Conservation (phyloP, 148 eudicot species). For the Beta vulgaris region DNA sequence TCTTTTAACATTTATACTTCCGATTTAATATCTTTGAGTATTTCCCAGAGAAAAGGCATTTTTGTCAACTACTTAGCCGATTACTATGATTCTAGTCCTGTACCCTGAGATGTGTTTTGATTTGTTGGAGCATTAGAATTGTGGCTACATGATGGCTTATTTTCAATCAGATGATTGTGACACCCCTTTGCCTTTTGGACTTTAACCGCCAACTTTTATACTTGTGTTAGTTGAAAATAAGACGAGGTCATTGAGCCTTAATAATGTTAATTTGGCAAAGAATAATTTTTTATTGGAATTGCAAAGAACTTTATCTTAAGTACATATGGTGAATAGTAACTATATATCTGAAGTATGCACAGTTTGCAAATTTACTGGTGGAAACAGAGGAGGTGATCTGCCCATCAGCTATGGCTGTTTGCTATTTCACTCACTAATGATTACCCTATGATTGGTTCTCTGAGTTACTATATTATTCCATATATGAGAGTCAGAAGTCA, state of each 20-base stretch:
- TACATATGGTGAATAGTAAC: background rate
- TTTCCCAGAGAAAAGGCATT: too few relatives aligned
- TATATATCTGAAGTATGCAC: background rate
- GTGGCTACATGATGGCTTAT: background rate
- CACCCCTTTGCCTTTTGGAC: background rate
- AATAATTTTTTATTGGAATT: background rate
- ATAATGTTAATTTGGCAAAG: background rate
- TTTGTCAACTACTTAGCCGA: background rate
- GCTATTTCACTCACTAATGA: background rate
- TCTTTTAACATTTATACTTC: background rate
- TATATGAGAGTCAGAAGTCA: background rate
- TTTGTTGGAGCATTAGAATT: background rate
- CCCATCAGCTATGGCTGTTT: background rate
- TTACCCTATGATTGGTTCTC: background rate
- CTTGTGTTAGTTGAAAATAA: background rate
- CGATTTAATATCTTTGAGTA: background rate
- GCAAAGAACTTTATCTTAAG: background rate
- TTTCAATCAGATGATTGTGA: background rate
- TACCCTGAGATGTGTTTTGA: background rate
- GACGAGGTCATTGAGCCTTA: background rate
- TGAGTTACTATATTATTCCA: background rate
- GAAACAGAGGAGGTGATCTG: background rate
- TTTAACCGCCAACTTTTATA: background rate
- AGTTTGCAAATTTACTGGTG: background rate
- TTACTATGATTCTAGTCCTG: background rate